These are phyloP conservation scores for Phaeosphaeriaceae sp. DNA, from an alignment of 2,329 filamentous ascomycete species.

Conservation along the genomic window DNA sequence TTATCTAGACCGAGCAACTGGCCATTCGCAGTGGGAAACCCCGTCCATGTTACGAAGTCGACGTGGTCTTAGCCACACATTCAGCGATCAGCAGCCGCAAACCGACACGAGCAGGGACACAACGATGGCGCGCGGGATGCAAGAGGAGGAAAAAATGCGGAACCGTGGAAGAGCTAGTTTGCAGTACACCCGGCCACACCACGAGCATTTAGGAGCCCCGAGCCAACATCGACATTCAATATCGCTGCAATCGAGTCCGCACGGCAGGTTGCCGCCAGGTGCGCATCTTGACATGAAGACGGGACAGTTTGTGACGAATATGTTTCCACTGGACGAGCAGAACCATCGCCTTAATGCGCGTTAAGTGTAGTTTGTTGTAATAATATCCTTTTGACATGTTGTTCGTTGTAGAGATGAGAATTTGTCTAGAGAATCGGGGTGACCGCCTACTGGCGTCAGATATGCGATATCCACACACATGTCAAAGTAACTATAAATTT, in stretches of 20 bases:
- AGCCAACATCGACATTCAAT: conserved; percentile 1
- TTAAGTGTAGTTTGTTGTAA: background rate
- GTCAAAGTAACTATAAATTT: no score
- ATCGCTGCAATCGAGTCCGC: conserved; percentile 6
- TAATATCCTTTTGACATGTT: background rate
- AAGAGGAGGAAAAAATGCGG: conserved; percentile 5
- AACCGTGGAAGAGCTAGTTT: conserved; percentile 4
- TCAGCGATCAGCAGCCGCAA: conserved; percentile 5
- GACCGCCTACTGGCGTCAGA: no score
- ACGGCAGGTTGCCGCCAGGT: conserved; percentile 17
- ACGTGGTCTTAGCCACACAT: background rate
- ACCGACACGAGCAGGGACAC: background rate
- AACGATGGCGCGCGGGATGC: conserved; percentile 4
- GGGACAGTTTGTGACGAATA: conserved; percentile 17
- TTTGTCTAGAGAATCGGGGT: no score
- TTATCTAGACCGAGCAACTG: conserved; percentile 66
- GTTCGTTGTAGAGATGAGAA: no score
- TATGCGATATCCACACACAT: no score
- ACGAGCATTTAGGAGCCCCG: background rate
- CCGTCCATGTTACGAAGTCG: conserved; percentile 19
- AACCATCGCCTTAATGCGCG: conserved; percentile 3
- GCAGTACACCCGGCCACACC: conserved; percentile 8
- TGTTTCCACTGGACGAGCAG: conserved; percentile 16
- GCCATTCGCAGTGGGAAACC: conserved; percentile 67
- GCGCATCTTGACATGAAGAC: conserved; percentile 21